Percentiles rank a stretch among this genome's conserved stretches.
phyloP scores from a whole-genome alignment of 2,329 filamentous ascomycete species.

The Fusarium caatingaense region DNA sequence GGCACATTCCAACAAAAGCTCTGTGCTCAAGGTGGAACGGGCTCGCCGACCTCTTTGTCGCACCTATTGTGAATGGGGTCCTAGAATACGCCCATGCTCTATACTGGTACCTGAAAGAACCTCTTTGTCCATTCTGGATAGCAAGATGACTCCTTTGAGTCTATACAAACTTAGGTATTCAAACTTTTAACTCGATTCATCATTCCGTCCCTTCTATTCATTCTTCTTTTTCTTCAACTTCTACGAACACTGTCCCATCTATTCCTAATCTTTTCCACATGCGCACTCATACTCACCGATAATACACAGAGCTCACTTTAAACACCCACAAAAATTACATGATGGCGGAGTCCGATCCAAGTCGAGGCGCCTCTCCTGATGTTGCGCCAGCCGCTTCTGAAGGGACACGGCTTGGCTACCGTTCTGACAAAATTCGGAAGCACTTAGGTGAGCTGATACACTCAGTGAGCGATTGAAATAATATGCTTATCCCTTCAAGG shows the following conservation, averaged over 20 bases:
- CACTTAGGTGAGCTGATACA: constrained; percentile 11
- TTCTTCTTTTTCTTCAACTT: background rate
- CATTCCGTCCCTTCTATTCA: background rate
- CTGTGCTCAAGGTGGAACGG: constrained; percentile 10
- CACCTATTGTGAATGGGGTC: constrained; percentile 18
- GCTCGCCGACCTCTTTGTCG: constrained; percentile 40
- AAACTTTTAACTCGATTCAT: constrained; percentile 3
- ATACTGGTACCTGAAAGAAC: background rate
- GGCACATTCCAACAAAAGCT: background rate
- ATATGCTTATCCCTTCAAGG: constrained; percentile 27
- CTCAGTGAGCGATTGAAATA: rapidly evolving
- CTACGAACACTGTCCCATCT: background rate
- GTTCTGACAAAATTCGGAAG: constrained; percentile 11
- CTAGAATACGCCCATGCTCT: constrained; percentile 11
- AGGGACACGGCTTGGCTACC: background rate
- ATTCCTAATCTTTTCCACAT: background rate
- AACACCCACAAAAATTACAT: background rate
- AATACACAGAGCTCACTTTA: background rate
- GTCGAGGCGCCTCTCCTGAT: background rate
- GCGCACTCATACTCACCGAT: background rate
- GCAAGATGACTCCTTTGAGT: constrained; percentile 5
- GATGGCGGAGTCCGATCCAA: constrained; percentile 18
- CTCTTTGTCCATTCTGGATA: constrained; percentile 16
- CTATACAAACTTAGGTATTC: background rate
- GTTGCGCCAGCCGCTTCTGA: background rate